phyloP scores from a whole-genome alignment of 768 basidiomycete species.

The Chalciporus pseudorubinellus region DNA sequence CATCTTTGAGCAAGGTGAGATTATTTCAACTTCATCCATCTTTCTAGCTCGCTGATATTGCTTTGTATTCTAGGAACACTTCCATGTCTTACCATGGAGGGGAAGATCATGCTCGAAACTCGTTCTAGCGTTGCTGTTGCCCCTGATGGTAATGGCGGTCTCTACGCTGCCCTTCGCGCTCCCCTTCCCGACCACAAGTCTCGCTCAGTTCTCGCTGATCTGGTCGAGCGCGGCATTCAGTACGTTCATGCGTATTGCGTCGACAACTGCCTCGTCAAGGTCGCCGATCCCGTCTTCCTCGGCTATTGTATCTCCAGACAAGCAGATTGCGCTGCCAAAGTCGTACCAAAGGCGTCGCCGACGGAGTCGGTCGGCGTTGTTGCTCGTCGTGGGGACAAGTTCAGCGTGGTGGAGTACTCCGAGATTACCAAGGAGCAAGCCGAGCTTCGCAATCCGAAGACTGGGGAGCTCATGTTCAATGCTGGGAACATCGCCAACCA shows the following conservation, averaged over 20 bases:
- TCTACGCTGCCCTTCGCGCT: conserved; percentile 89
- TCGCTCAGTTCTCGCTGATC: conserved; percentile 80
- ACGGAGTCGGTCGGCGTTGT: conserved; percentile 95
- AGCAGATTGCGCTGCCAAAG: conserved; percentile 92
- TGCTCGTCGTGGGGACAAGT: conserved; percentile 78
- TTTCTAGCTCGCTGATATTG: not conserved
- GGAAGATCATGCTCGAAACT: conserved; percentile 86
- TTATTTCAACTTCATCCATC: conserved; percentile 1
- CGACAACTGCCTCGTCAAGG: conserved; percentile 97
- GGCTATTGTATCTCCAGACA: conserved; percentile 89
- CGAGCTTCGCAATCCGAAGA: conserved; percentile 62
- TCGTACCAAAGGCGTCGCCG: conserved; percentile 85
- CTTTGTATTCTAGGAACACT: conserved; percentile 68
- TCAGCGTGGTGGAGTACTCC: conserved; percentile 95
- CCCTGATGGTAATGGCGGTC: conserved; percentile 96
- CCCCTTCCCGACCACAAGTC: conserved; percentile 63
- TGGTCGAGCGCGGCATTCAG: conserved; percentile 68
- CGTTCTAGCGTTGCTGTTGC: conserved; percentile 84
- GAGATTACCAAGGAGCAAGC: conserved; percentile 90
- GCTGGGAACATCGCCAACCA: conserved; percentile 98
- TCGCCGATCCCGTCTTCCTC: conserved; percentile 96
- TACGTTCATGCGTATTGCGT: conserved; percentile 97
- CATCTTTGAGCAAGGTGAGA: conserved; percentile 93
- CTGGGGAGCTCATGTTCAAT: conserved; percentile 82
- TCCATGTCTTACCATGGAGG: conserved; percentile 91